Percentiles rank a stretch among this genome's conserved stretches.
Evolutionary conservation across 345 rosid genomes (phyloP).

Genomic region (Theobroma cacao): DNA sequence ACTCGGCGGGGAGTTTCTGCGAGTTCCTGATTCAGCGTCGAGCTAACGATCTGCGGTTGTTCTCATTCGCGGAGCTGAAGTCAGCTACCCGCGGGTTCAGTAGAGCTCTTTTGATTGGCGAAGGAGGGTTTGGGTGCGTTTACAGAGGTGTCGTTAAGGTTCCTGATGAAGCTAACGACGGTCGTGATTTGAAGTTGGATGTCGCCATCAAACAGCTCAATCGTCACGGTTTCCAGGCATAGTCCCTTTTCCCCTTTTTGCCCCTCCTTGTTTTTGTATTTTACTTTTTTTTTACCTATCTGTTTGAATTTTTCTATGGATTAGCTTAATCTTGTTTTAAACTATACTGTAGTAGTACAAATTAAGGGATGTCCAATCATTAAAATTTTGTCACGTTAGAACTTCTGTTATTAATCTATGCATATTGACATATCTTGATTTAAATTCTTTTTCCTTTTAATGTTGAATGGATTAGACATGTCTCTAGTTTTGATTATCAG

Average conservation of each 20-base stretch:
- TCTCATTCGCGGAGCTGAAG: constrained; percentile 74
- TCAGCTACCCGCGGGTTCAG: constrained; percentile 79
- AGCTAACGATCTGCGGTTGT: constrained; percentile 72
- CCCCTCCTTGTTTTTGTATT: background rate
- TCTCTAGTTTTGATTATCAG: background rate
- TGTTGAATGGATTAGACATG: background rate
- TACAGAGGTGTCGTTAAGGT: constrained; percentile 64
- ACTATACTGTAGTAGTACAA: background rate
- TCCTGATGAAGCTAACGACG: constrained; percentile 24
- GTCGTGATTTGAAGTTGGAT: constrained; percentile 44
- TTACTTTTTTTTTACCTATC: background rate
- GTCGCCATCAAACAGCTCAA: constrained; percentile 91
- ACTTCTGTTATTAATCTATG: background rate
- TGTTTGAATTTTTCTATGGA: background rate
- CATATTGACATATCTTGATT: no score
- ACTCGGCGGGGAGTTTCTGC: constrained; percentile 40
- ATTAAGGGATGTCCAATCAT: background rate
- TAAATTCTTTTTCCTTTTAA: no score
- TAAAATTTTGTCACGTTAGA: background rate
- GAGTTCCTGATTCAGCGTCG: constrained; percentile 62
- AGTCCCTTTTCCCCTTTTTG: constrained; percentile 16
- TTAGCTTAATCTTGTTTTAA: background rate
- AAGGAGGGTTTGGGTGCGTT: constrained; percentile 97
- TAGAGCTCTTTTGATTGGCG: constrained; percentile 74
- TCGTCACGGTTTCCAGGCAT: constrained; percentile 98